Conservation (phyloP, 2,329 filamentous ascomycete species). For the Stagonosporopsis rhizophila region DNA sequence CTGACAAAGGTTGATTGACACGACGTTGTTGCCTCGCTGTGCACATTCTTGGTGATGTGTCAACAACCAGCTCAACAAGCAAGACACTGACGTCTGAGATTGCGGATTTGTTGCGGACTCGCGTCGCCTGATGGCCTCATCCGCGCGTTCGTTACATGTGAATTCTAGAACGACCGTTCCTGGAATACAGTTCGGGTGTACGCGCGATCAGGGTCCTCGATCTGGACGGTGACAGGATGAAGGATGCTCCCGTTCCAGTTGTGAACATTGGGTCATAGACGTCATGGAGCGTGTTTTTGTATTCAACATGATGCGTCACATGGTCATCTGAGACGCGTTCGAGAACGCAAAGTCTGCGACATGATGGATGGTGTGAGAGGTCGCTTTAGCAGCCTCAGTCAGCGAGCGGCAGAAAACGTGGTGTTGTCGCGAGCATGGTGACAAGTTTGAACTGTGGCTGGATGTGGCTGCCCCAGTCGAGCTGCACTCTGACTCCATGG, state of each 20-base stretch:
- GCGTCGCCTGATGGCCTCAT: conserved; percentile 10
- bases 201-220: conserved; percentile 19
- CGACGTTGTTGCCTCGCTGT: background rate
- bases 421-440: background rate
- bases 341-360: background rate
- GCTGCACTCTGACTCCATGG: background rate
- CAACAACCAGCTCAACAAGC: conserved; percentile 1
- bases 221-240: conserved; percentile 8
- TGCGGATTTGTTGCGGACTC: conserved; percentile 1
- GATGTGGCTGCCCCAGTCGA: conserved; percentile 5
- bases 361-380: background rate
- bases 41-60: background rate
- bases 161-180: conserved; percentile 9
- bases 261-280: conserved; percentile 10
- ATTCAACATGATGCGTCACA: conserved; percentile 1
- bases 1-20: conserved; percentile 9
- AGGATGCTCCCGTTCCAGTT: conserved; percentile 2
- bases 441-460: conserved; percentile 12
- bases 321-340: conserved; percentile 3
- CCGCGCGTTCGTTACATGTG: conserved; percentile 5
- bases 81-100: background rate
- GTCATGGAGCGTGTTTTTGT: conserved; percentile 5
- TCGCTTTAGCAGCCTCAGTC: background rate
- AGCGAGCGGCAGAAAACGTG: background rate
- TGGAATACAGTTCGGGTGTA: conserved; percentile 1